phyloP scores from a whole-genome alignment of 129 eudicot genomes.

The Pseudognaphalium luteoalbum region DNA sequence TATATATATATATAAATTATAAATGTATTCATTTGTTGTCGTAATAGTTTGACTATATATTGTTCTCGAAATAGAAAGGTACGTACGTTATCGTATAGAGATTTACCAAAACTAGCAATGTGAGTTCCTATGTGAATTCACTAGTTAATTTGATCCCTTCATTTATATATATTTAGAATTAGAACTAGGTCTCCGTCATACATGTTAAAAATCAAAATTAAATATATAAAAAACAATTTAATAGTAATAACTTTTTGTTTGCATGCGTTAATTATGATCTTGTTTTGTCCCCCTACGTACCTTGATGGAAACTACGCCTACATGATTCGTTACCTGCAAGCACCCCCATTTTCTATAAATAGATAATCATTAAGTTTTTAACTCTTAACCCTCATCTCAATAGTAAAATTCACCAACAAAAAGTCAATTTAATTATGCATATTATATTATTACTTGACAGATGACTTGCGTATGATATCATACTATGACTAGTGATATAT shows the following conservation, averaged over 20 bases:
- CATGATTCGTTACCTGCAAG: conserved; percentile 11
- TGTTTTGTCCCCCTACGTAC: not conserved
- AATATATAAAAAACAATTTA: not conserved
- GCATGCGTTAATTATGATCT: not conserved
- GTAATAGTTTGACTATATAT: not conserved
- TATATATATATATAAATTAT: too few relatives aligned
- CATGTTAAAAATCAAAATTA: not conserved
- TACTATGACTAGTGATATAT: too few relatives aligned
- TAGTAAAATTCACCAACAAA: conserved; percentile 17
- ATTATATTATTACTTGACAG: not conserved
- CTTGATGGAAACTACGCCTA: conserved; percentile 15
- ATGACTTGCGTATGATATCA: not conserved
- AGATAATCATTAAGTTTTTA: not conserved
- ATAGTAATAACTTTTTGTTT: not conserved
- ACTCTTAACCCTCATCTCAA: not conserved
- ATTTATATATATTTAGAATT: too few relatives aligned
- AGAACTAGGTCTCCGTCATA: not conserved
- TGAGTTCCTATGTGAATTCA: too few relatives aligned
- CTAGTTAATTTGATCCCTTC: too few relatives aligned
- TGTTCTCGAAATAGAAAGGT: not conserved
- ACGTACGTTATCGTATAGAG: too few relatives aligned
- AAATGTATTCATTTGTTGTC: not conserved
- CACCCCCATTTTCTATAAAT: not conserved
- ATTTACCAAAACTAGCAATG: too few relatives aligned
- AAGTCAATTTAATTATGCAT: not conserved